Evolutionary conservation across 768 basidiomycete genomes (phyloP), one percentile per base, ranked within the genome.

Genomic region (Leccinum fibrillosum): DNA sequence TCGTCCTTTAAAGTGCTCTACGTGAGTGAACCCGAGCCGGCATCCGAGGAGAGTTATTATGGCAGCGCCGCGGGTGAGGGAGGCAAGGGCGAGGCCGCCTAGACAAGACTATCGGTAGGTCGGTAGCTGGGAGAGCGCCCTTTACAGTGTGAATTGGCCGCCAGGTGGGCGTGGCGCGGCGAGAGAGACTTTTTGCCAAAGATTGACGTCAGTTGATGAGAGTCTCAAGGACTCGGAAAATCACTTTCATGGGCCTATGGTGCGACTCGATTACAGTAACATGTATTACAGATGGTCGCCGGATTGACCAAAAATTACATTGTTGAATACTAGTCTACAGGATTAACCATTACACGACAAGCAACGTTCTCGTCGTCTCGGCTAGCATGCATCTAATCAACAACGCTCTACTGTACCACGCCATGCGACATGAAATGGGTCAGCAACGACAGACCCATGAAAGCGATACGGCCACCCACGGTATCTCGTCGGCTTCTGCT

Each of bases 401-500:
- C 34, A 52, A 67, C 5, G 74, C 77, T 32, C 7, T 3, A 12
- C 64, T 61, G 54, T 72, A 77, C 25, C 70, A 75, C 8, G 59
- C 72, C 30, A 77, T 80, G 8, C 9, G 49, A 15, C 37, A 57
- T n/a, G 39, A 52, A 39, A 42, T 8, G 37, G 15, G 12, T 59
- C 15, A 67, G 59, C 23, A 51, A 48, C 21, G 10, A 76, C 62
- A n/a, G 15, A 21, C 11, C 30, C 25, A 0, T 2, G 9, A 28
- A 28, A 15, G 5, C 4, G n/a, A 28, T 8, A 54, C 26, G 12
- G 39, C 30, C 23, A 85, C 91, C 68, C 68, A 95, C 94, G 39
- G 58, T 88, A 89, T 12, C 96, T 95, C 2, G 88, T 85, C 32
- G 92, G 59, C 75, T 98, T 98, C 76, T 98, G 21, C 21, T 21